Evolutionary conservation across 352 stramenopile species (phyloP), one percentile per base, ranked within the genome.

Genomic region (Pythium coloratum): DNA sequence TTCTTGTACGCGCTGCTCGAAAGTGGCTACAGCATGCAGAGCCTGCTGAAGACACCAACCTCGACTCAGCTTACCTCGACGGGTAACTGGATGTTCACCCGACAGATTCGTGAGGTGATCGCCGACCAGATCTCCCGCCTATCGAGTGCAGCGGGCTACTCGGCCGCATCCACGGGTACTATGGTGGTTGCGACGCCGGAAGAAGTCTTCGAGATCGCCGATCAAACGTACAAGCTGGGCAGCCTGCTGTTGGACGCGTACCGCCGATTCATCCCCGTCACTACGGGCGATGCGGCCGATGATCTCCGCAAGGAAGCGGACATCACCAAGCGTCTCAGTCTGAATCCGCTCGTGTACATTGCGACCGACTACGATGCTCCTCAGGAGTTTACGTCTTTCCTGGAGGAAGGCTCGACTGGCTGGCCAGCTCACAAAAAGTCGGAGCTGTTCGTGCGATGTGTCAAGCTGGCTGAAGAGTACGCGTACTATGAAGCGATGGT

Each of bases 401-500:
- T 56, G 3, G 59, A 72, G 1, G 63, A 75, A 59, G 64, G 53
- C 16, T 38, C 28, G 16, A 71, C 71, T n/a, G 74, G 75, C 55
- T 80, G 84, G 46, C 30, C 72, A 12, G 71, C 69, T 24, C 72
- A 76, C 14, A 88, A 88, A 65, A 83, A 82, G 36, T 56, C 66
- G 8, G 79, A 87, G 9, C 66, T 92, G 5, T 88, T 92, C 38
- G 68, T 44, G 7, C 64, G 81, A 13, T 89, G 82, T 50, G 80
- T 91, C 20, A 71, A 81, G 42, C 70, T 92, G 3, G 77, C 77
- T 12, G 84, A 94, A 62, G 82, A 80, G 62, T 90, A 91, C 59
- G 53, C 63, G n/a, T 96, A 92, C 70, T 93, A 85, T 44, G 86
- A 96, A 77, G 84, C 81, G 36, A 94, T 96, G 83, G 79, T 90